A percentile compares a stretch with the other conserved stretches of the same genome.
These are phyloP conservation scores for Pyrus communis DNA, from an alignment of 306 rosid genomes.

Conservation along the genomic window DNA sequence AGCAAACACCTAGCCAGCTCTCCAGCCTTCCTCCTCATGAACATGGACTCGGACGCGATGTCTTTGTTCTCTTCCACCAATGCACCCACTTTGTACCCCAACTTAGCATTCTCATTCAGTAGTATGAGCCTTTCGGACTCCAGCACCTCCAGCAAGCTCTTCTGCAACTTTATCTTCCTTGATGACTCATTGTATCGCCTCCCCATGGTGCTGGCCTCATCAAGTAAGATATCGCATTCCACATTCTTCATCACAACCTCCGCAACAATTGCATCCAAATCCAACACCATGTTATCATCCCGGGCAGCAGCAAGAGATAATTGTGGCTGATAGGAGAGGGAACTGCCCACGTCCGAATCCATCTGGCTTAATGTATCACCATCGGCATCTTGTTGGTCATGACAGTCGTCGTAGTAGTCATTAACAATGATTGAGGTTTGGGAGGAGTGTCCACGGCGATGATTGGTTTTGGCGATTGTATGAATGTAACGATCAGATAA, in stretches of 20 bases:
- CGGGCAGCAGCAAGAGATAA: neutral
- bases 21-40: constrained; percentile 60
- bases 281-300: neutral
- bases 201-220: constrained; percentile 53
- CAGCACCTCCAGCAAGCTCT: constrained; percentile 82
- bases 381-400: constrained; percentile 38
- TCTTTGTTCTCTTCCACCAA: constrained; percentile 74
- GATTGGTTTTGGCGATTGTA: constrained; percentile 39
- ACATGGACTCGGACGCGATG: constrained; percentile 55
- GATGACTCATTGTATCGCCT: constrained; percentile 48
- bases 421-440: constrained; percentile 35
- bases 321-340: constrained; percentile 56
- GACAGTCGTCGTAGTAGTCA: constrained; percentile 34
- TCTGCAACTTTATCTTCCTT: constrained; percentile 68
- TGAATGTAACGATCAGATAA: constrained; percentile 75
- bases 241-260: constrained; percentile 79
- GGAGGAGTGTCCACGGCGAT: constrained; percentile 44
- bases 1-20: constrained; percentile 78
- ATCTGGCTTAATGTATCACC: constrained; percentile 23
- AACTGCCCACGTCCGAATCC: constrained; percentile 78
- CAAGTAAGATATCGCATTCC: constrained; percentile 43
- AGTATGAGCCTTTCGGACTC: constrained; percentile 86
- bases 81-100: constrained; percentile 49
- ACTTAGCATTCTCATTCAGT: constrained; percentile 70
- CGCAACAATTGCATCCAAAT: constrained; percentile 38